Percentiles rank a stretch among this genome's conserved stretches.
Conservation (phyloP, 2,329 filamentous ascomycete genomes). For the Nemania serpens region DNA sequence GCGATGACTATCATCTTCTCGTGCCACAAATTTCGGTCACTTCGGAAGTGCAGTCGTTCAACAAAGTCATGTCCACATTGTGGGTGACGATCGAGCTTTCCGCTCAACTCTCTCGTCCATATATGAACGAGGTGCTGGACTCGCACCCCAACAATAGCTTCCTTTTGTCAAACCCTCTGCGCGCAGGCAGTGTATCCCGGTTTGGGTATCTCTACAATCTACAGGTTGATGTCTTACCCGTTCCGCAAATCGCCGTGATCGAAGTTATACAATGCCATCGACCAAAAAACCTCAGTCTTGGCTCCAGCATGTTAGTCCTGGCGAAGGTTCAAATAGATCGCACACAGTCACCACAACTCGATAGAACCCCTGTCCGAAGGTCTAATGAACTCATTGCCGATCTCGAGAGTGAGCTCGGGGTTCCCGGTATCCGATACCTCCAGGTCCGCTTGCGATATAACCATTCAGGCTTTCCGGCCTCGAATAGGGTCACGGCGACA, state of each 20-base stretch:
- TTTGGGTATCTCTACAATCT: slow-evolving; percentile 58
- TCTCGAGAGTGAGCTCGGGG: slow-evolving; percentile 61
- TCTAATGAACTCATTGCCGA: slow-evolving; percentile 64
- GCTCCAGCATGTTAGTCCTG: slow-evolving; percentile 54
- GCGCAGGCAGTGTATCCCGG: slow-evolving; percentile 33
- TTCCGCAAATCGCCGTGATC: slow-evolving; percentile 47
- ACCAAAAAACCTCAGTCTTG: slow-evolving; percentile 43
- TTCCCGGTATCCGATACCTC: slow-evolving; percentile 54
- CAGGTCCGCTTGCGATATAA: slow-evolving; percentile 58
- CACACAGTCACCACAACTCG: slow-evolving; percentile 8
- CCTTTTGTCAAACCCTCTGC: slow-evolving; percentile 28
- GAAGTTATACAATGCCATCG: slow-evolving; percentile 48
- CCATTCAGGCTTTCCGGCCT: slow-evolving; percentile 59
- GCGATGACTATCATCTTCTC: slow-evolving; percentile 42
- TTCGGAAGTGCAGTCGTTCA: slow-evolving; percentile 46
- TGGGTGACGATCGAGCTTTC: slow-evolving; percentile 58
- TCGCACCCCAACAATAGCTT: neutral
- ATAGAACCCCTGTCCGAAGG: slow-evolving; percentile 37
- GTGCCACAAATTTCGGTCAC: slow-evolving; percentile 51
- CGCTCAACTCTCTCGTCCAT: slow-evolving; percentile 44
- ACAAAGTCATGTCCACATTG: slow-evolving; percentile 43
- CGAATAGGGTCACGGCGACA: slow-evolving; percentile 30
- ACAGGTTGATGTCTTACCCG: slow-evolving; percentile 51
- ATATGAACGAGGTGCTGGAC: slow-evolving; percentile 2
- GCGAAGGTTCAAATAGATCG: slow-evolving; percentile 49